Conservation (phyloP, 306 rosid genomes). For the Inga leiocalycina region DNA sequence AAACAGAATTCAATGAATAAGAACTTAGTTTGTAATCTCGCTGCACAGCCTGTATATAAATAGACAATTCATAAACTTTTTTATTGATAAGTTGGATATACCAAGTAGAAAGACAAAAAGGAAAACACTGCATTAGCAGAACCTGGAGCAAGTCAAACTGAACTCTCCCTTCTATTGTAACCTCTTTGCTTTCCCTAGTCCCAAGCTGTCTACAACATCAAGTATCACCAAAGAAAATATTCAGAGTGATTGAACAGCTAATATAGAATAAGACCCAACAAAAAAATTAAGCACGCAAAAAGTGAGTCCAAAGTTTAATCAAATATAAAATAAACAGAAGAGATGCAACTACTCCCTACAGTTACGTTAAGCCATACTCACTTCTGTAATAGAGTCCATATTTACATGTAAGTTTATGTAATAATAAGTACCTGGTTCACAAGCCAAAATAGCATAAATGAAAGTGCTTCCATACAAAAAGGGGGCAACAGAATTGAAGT, state of each 20-base stretch:
- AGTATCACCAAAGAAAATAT: conserved; percentile 28
- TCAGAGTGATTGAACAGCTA: neutral
- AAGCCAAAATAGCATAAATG: conserved; percentile 11
- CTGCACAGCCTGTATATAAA: conserved; percentile 67
- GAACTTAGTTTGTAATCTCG: conserved; percentile 95
- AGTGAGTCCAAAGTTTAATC: conserved; percentile 14
- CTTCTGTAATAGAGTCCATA: conserved; percentile 16
- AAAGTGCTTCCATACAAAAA: neutral
- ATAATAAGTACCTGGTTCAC: neutral
- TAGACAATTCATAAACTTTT: conserved; percentile 36
- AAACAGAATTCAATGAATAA: conserved; percentile 93
- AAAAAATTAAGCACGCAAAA: neutral
- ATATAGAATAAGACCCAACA: neutral
- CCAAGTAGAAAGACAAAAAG: conserved; percentile 31
- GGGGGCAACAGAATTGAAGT: neutral
- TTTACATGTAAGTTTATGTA: conserved; percentile 15
- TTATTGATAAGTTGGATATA: conserved; percentile 16
- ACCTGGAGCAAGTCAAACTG: conserved; percentile 99
- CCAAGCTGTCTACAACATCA: conserved; percentile 77
- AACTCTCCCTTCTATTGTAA: conserved; percentile 92
- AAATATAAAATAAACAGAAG: neutral
- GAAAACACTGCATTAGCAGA: conserved; percentile 31
- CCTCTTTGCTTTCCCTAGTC: conserved; percentile 97
- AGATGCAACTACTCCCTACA: neutral
- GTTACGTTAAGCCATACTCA: neutral